These are phyloP conservation scores for Fragaria vesca DNA, from an alignment of 306 rosid species.

Conservation along the genomic window DNA sequence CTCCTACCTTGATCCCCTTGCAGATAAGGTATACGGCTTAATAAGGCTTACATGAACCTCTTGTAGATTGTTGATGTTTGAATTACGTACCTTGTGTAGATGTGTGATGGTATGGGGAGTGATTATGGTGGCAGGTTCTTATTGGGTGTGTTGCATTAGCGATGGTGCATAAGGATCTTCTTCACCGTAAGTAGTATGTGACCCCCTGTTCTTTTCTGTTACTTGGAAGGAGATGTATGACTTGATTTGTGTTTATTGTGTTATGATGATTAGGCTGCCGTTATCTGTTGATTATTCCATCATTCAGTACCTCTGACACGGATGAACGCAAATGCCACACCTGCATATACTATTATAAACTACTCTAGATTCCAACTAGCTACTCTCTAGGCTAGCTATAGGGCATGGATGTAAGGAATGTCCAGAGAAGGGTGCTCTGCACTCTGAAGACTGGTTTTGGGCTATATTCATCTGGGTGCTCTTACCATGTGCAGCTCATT, in stretches of 20 bases:
- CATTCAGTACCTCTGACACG: too few species aligned
- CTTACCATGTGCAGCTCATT: too few species aligned
- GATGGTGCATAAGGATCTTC: constrained; percentile 80
- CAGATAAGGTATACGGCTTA: constrained; percentile 69
- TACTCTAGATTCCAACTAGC: too few species aligned
- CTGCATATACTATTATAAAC: too few species aligned
- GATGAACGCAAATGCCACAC: too few species aligned
- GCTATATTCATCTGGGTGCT: too few species aligned
- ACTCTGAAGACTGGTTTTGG: too few species aligned
- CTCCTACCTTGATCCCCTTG: constrained; percentile 95
- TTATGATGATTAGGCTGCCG: not conserved
- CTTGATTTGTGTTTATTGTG: not conserved
- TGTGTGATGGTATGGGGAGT: constrained; percentile 19
- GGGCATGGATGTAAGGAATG: too few species aligned
- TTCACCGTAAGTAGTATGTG: constrained; percentile 83
- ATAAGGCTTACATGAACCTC: not conserved
- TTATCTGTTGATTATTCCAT: too few species aligned
- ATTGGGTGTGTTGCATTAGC: constrained; percentile 91
- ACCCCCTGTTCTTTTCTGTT: not conserved
- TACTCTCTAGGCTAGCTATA: too few species aligned
- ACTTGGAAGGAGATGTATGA: not conserved
- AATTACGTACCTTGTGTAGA: not conserved
- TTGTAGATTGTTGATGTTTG: not conserved
- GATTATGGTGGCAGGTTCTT: constrained; percentile 58
- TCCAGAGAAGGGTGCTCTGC: too few species aligned